Percentiles rank a stretch among this genome's conserved stretches.
Evolutionary conservation across 257 asterid species (phyloP).

Genomic region (Nicotiana knightiana): DNA sequence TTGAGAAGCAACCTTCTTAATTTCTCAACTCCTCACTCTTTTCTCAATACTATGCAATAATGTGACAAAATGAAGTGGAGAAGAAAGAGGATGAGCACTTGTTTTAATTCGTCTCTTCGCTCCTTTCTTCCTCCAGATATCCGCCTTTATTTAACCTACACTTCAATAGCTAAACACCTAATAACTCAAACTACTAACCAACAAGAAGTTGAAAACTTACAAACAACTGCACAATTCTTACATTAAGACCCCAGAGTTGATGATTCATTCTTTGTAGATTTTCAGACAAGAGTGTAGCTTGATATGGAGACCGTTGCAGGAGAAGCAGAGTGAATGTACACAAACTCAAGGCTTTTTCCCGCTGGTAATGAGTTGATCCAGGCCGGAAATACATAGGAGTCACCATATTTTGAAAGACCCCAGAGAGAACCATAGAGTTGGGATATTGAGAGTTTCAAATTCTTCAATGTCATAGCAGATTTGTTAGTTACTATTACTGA

Average conservation of each 20-base stretch:
- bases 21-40: background rate
- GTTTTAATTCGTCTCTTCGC: slow-evolving; percentile 19
- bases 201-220: slow-evolving; percentile 6
- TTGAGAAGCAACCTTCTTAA: background rate
- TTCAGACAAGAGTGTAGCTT: slow-evolving; percentile 35
- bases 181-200: slow-evolving; percentile 5
- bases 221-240: slow-evolving; percentile 18
- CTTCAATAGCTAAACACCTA: background rate
- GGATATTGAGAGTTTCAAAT: slow-evolving; percentile 33
- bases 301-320: slow-evolving; percentile 38
- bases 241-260: background rate
- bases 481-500: slow-evolving; percentile 32
- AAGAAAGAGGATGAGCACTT: slow-evolving; percentile 28
- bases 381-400: slow-evolving; percentile 32
- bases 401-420: slow-evolving; percentile 44
- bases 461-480: slow-evolving; percentile 34
- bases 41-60: background rate
- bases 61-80: slow-evolving; percentile 12
- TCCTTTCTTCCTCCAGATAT: slow-evolving; percentile 10
- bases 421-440: slow-evolving; percentile 50
- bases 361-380: slow-evolving; percentile 35
- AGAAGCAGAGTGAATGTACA: slow-evolving; percentile 41
- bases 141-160: background rate
- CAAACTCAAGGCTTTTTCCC: slow-evolving; percentile 48
- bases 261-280: background rate